Evolutionary conservation across 345 rosid genomes (phyloP).

Genomic region (Bruguiera sexangula): DNA sequence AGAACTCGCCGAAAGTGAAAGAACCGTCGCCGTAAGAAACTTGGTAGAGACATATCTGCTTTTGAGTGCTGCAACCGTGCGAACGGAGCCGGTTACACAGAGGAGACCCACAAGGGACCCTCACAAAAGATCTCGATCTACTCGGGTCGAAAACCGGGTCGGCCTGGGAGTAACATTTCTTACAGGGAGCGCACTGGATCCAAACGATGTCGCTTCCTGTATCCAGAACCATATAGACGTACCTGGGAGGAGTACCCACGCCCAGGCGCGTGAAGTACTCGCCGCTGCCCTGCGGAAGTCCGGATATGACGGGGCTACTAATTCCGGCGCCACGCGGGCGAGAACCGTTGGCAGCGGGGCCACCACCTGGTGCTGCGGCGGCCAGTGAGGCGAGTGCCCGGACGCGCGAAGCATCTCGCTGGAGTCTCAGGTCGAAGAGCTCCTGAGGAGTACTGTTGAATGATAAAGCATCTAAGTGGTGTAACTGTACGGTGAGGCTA

Average conservation of each 20-base stretch:
- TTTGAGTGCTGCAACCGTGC: constrained; percentile 38
- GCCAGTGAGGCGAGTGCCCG: constrained; percentile 38
- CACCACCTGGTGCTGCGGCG: constrained; percentile 10
- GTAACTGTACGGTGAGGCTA: constrained; percentile 44
- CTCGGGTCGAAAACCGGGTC: constrained; percentile 85
- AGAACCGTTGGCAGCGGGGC: not conserved
- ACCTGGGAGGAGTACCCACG: constrained; percentile 84
- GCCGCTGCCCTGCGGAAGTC: constrained; percentile 91
- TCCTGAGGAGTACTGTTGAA: constrained; percentile 45
- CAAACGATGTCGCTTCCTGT: constrained; percentile 95
- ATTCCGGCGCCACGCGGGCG: constrained; percentile 9
- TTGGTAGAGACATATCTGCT: constrained; percentile 66
- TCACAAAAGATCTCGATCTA: constrained; percentile 60
- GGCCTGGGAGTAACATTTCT: constrained; percentile 72
- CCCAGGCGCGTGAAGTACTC: constrained; percentile 97
- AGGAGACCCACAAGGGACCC: constrained; percentile 52
- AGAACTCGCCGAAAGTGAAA: constrained; percentile 78
- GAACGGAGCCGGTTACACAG: constrained; percentile 23
- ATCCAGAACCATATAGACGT: constrained; percentile 79
- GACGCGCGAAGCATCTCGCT: constrained; percentile 65
- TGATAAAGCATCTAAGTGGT: constrained; percentile 78
- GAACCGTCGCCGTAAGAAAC: constrained; percentile 95
- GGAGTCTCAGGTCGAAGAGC: constrained; percentile 68
- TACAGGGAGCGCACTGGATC: constrained; percentile 94
- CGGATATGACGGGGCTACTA: constrained; percentile 55